Base-by-base conservation (phyloP, 2,329 filamentous ascomycete species). In the Dothideomycetidae sp. region DNA sequence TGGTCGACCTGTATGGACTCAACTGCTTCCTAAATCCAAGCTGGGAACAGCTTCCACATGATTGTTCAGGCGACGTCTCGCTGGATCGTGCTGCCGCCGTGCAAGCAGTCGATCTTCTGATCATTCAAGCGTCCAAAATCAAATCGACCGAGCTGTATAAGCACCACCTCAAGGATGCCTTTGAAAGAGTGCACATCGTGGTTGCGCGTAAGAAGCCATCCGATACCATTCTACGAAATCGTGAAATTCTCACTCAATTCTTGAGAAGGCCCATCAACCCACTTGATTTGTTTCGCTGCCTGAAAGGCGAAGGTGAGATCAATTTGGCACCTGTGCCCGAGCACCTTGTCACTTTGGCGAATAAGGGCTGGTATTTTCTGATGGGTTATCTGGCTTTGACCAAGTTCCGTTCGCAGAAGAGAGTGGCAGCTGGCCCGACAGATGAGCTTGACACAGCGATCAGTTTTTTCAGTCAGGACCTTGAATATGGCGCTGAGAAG, bases 131-230 rank as follows among this genome's bases (percentile, higher is more conserved):
- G 2, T 78, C 78, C 34, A 77, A 81, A 43, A 78, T 94, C 66
- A 78, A 82, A 14, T 81, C 93, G 63, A 93, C 88, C 50, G 90
- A 96, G 46, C 62, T 96, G 12, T 73, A 85, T 11, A 96, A 93
- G 55, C 90, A 85, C 11, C 84, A 96, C 39, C 66, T 98, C 37
- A 92, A 88, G 54, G 74, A 70, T 11, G 84, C 85, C 0, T 90
- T 98, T 41, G 90, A 98, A 42, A 85, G 86, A 48, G 83, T 98
- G 59, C 86, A 96, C 54, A 77, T 83, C 47, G 78, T 82, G 4
- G 78, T 96, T 37, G 84, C 83, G 1, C 59, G 64, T 12, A 73
- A 79, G 17, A 93, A 86, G 55, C 73, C 78, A 10, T 80, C 78
- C 1, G 73, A 82, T 4, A 76, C 85, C 43, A 78, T 93, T 58